Conservation (phyloP, 768 basidiomycete genomes). For the Pholiota conissans region DNA sequence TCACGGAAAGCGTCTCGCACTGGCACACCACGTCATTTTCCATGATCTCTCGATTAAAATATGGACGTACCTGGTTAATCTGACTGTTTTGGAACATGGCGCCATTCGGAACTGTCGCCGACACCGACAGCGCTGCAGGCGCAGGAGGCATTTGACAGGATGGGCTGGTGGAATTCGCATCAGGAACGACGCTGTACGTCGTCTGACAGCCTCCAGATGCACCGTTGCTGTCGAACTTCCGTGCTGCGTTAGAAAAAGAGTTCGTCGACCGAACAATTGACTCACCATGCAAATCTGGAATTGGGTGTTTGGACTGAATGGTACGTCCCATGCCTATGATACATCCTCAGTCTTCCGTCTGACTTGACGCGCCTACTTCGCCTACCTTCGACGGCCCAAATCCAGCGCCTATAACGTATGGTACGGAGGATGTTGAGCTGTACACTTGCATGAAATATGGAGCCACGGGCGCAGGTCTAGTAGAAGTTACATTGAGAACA, state of each 20-base stretch:
- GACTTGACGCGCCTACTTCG: background rate
- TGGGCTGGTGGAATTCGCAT: constrained; percentile 31
- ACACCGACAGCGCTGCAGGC: constrained; percentile 32
- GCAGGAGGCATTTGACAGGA: constrained; percentile 43
- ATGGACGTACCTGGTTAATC: constrained; percentile 39
- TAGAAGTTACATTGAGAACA: background rate
- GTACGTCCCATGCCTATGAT: constrained; percentile 48
- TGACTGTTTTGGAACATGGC: constrained; percentile 45
- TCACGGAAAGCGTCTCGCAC: constrained; percentile 49
- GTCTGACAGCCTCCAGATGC: constrained; percentile 54
- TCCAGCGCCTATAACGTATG: constrained; percentile 44
- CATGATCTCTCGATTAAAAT: too few species aligned
- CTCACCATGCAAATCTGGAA: constrained; percentile 61
- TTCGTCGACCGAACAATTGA: background rate
- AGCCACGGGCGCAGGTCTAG: constrained; percentile 43
- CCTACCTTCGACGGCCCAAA: constrained; percentile 30
- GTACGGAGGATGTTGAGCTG: constrained; percentile 45
- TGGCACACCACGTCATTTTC: constrained; percentile 15
- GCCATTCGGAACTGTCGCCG: constrained; percentile 34
- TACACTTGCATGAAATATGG: constrained; percentile 53
- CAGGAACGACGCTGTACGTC: constrained; percentile 47
- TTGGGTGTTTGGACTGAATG: constrained; percentile 48
- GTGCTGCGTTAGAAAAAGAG: background rate
- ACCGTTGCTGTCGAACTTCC: constrained; percentile 46
- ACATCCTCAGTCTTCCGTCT: background rate